Evolutionary conservation across 441 rosid genomes (phyloP), one percentile per base, ranked within the genome.

Genomic region (Hura crepitans): DNA sequence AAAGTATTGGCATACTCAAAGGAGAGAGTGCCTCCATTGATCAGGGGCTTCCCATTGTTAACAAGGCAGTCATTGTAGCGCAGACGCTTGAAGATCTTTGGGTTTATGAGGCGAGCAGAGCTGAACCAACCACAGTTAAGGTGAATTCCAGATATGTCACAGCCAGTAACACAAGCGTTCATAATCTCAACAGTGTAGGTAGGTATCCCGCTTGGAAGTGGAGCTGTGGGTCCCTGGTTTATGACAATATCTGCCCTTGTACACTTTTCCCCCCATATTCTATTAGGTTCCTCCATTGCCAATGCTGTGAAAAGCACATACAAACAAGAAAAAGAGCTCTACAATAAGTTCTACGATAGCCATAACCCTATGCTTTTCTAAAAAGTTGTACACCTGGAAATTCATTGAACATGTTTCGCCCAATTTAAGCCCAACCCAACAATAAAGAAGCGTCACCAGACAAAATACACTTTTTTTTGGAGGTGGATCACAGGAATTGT

Each of bases 51-150:
- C 37, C 96, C 99, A 10, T 85, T 74, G 79, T 94, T 94, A 7
- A 90, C 96, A 27, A 90, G 92, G 79, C 99, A 94, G 72, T 94
- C 99, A 37, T 94, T 78, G 81, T 86, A 91, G 76, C 79, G 69
- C 17, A 94, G 78, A 31, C 98, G 93, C 79, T 82, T 89, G 87
- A 94, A 91, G 25, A 84, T 72, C 73, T 77, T 87, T 20, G 97
- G 98, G 80, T 92, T 90, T 46, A 92, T 68, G 75, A 85, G 81
- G 8, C 77, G 87, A 20, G 83, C 91, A 2, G 98, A 91, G 77
- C 97, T 93, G 71, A 93, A 93, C 98, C 96, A 89, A 58, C 97
- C 97, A 62, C 98, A 94, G 60, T 33, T 73, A 42, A 94, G 67
- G 79, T 91, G 98, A 37, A 94, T 88, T n/a, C 80, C 64, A 2